Evolutionary conservation across 805 yeast genomes (phyloP).

Genomic region (Tetrapisispora taiwanensis): DNA sequence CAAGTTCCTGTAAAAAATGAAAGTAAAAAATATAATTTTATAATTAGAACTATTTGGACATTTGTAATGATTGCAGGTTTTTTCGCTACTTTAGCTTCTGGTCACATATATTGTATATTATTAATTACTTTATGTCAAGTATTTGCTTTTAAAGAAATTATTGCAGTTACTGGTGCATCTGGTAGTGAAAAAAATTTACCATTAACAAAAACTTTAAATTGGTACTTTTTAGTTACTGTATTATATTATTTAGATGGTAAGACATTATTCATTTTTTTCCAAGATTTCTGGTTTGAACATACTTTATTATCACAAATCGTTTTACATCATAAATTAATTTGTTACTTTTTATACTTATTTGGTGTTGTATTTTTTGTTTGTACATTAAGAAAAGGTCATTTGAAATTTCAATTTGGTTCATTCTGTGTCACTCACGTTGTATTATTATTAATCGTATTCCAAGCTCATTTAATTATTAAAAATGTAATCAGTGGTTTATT

Average conservation of each 20-base stretch:
- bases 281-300: slow-evolving; percentile 30
- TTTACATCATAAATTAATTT: slow-evolving; percentile 70
- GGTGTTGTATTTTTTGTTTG: slow-evolving; percentile 89
- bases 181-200: slow-evolving; percentile 77
- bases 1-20: slow-evolving; percentile 4
- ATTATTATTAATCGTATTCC: slow-evolving; percentile 77
- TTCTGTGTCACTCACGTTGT: slow-evolving; percentile 93
- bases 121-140: slow-evolving; percentile 67
- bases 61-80: slow-evolving; percentile 77
- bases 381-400: slow-evolving; percentile 78
- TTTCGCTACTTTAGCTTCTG: slow-evolving; percentile 62
- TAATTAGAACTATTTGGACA: slow-evolving; percentile 88
- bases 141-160: slow-evolving; percentile 83
- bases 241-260: slow-evolving; percentile 85
- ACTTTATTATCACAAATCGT: slow-evolving; percentile 46
- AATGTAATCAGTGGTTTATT: slow-evolving; percentile 84
- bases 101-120: slow-evolving; percentile 72
- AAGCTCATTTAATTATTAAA: slow-evolving; percentile 84
- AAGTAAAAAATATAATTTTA: slow-evolving; percentile 34
- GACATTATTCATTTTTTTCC: slow-evolving; percentile 60
- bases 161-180: slow-evolving; percentile 70
- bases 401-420: slow-evolving; percentile 88
- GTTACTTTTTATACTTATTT: slow-evolving; percentile 72
- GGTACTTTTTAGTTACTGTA: slow-evolving; percentile 87
- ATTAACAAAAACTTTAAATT: slow-evolving; percentile 70